phyloP scores from a whole-genome alignment of 208 protist genomes.

The Trypanosoma brucei region DNA sequence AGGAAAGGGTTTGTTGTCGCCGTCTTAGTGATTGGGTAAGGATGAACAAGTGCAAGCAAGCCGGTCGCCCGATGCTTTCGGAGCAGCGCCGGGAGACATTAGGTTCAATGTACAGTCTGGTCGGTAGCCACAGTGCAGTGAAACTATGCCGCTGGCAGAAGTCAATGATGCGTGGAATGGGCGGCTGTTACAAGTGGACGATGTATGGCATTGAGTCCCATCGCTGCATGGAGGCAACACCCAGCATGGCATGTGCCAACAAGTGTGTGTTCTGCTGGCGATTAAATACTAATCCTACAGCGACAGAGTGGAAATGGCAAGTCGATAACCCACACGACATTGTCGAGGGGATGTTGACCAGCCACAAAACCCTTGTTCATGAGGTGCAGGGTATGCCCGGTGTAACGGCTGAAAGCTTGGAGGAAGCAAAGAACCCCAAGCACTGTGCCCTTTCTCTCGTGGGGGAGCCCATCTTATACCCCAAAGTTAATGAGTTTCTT shows the following conservation, averaged over 20 bases:
- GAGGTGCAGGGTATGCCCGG: slow-evolving; percentile 86
- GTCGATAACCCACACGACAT: slow-evolving; percentile 87
- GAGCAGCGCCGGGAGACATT: slow-evolving; percentile 59
- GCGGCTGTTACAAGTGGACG: slow-evolving; percentile 97
- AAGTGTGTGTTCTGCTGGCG: slow-evolving; percentile 96
- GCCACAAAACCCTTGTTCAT: slow-evolving; percentile 78
- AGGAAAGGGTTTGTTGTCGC: background rate
- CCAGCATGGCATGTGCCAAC: slow-evolving; percentile 94
- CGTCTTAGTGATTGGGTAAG: background rate
- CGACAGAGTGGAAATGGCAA: slow-evolving; percentile 89
- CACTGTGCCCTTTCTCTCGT: slow-evolving; percentile 95
- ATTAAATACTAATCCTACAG: slow-evolving; percentile 92
- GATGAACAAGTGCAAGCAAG: slow-evolving; percentile 8
- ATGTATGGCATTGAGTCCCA: slow-evolving; percentile 96
- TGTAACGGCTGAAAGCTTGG: slow-evolving; percentile 68
- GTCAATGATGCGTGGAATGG: slow-evolving; percentile 94
- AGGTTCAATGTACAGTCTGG: slow-evolving; percentile 82
- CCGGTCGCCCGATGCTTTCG: slow-evolving; percentile 71
- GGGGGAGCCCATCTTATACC: slow-evolving; percentile 94
- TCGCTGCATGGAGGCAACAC: slow-evolving; percentile 96
- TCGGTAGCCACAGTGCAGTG: slow-evolving; percentile 94
- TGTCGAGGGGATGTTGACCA: slow-evolving; percentile 80
- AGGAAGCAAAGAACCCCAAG: slow-evolving; percentile 77
- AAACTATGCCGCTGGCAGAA: slow-evolving; percentile 98
- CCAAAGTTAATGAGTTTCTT: slow-evolving; percentile 92